These are phyloP conservation scores for Coffea eugenioides DNA, from an alignment of 257 asterid species.

Conservation along the genomic window DNA sequence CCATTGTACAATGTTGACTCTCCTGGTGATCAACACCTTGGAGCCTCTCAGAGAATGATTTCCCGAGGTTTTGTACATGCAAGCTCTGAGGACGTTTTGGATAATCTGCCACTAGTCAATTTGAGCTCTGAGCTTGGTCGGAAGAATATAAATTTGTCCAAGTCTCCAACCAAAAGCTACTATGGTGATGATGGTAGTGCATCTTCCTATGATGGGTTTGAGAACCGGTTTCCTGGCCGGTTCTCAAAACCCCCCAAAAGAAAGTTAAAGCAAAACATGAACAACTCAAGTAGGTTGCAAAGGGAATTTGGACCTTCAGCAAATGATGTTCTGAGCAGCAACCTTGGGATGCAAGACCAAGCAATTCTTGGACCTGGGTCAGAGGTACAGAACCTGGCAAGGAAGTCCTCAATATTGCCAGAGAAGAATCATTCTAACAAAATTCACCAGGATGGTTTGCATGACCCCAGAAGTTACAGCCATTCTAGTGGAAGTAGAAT, in stretches of 20 bases:
- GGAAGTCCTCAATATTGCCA: conserved; percentile 24
- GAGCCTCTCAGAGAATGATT: conserved; percentile 26
- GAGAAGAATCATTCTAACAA: conserved; percentile 30
- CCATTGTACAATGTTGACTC: conserved; percentile 31
- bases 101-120: conserved; percentile 29
- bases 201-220: conserved; percentile 64
- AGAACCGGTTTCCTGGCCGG: conserved; percentile 34
- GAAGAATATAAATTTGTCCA: conserved; percentile 24
- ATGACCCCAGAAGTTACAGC: conserved; percentile 27
- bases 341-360: conserved; percentile 32
- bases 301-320: conserved; percentile 18
- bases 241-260: conserved; percentile 31
- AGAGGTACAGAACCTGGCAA: conserved; percentile 31
- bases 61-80: conserved; percentile 32
- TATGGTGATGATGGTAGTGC: conserved; percentile 62
- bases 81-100: conserved; percentile 40
- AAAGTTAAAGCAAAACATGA: conserved; percentile 28
- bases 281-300: conserved; percentile 26
- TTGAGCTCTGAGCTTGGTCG: conserved; percentile 29
- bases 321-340: conserved; percentile 22
- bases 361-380: conserved; percentile 24
- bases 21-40: conserved; percentile 36
- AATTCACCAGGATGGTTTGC: conserved; percentile 38
- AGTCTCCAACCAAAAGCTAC: conserved; percentile 43
- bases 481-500: conserved; percentile 24